phyloP scores from a whole-genome alignment of 768 basidiomycete genomes.

The Mycena capillaripes region DNA sequence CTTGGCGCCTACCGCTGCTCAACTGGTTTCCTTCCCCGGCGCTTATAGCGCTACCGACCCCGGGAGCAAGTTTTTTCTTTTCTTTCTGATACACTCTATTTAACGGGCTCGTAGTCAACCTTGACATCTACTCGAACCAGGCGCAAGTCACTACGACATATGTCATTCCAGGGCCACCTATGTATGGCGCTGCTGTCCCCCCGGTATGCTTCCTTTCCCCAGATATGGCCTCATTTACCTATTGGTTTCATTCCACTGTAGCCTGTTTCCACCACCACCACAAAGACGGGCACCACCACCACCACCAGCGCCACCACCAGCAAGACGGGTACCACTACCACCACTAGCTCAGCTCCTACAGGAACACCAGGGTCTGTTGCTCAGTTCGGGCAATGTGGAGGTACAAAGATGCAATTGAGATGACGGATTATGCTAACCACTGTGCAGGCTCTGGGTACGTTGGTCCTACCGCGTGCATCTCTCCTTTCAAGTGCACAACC shows the following conservation, averaged over 20 bases:
- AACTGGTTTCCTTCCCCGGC: constrained; percentile 64
- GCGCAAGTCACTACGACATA: constrained; percentile 56
- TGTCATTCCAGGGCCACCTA: constrained; percentile 59
- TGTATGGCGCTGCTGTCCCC: constrained; percentile 53
- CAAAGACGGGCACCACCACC: constrained; percentile 13
- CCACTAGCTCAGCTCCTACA: constrained; percentile 34
- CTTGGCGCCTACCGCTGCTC: constrained; percentile 52
- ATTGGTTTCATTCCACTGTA: neutral
- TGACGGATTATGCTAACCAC: neutral
- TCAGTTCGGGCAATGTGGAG: constrained; percentile 60
- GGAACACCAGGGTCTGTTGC: constrained; percentile 48
- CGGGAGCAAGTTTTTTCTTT: constrained; percentile 50
- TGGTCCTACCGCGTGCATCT: constrained; percentile 51
- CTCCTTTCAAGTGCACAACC: constrained; percentile 53
- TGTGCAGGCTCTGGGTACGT: constrained; percentile 42
- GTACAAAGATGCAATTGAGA: neutral
- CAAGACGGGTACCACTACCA: constrained; percentile 13
- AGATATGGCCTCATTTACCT: neutral
- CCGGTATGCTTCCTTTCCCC: neutral
- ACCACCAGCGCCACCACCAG: constrained; percentile 13
- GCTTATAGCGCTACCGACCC: constrained; percentile 59
- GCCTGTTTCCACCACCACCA: neutral
- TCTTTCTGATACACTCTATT: constrained; percentile 33
- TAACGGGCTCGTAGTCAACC: constrained; percentile 46
- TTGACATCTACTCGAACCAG: constrained; percentile 57